phyloP scores from a whole-genome alignment of 495 filamentous ascomycete species.

The Melanomma pulvis-pyrius region DNA sequence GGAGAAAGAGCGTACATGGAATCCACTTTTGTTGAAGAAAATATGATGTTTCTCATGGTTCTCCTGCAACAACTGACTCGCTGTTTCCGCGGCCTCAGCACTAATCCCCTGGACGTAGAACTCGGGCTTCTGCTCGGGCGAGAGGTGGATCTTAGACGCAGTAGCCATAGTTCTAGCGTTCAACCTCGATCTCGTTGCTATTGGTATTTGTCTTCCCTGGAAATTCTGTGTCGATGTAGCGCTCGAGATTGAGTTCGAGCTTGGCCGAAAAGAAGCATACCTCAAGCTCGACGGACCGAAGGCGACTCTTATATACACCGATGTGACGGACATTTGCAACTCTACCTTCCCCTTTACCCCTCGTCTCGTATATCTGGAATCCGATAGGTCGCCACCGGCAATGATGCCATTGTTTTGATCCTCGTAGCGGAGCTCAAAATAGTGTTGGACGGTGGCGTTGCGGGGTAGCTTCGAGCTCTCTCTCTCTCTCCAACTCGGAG shows the following conservation, averaged over 20 bases:
- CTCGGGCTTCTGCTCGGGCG: constrained; percentile 59
- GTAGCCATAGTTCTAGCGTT: constrained; percentile 59
- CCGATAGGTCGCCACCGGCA: neutral
- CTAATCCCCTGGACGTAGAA: constrained; percentile 55
- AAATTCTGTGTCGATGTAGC: neutral
- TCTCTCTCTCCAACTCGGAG: constrained; percentile 8
- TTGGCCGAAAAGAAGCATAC: neutral
- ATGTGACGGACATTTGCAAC: neutral
- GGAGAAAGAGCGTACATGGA: constrained; percentile 50
- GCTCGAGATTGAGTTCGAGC: neutral
- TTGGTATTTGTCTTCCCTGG: neutral
- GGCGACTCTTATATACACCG: neutral
- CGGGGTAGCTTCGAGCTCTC: constrained; percentile 10
- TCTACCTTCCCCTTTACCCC: neutral
- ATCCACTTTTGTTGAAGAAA: constrained; percentile 71
- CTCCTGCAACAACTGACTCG: constrained; percentile 69
- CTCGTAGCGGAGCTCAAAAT: neutral
- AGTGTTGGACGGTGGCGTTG: neutral
- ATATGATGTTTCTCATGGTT: constrained; percentile 77
- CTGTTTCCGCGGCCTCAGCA: constrained; percentile 60
- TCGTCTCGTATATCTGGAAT: neutral
- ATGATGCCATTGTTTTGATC: neutral
- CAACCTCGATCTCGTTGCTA: too few species aligned
- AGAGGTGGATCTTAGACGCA: constrained; percentile 62
- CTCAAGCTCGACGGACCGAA: neutral